Base-by-base conservation (phyloP, 768 basidiomycete genomes). In the Tylopilus vinaceipallidus region DNA sequence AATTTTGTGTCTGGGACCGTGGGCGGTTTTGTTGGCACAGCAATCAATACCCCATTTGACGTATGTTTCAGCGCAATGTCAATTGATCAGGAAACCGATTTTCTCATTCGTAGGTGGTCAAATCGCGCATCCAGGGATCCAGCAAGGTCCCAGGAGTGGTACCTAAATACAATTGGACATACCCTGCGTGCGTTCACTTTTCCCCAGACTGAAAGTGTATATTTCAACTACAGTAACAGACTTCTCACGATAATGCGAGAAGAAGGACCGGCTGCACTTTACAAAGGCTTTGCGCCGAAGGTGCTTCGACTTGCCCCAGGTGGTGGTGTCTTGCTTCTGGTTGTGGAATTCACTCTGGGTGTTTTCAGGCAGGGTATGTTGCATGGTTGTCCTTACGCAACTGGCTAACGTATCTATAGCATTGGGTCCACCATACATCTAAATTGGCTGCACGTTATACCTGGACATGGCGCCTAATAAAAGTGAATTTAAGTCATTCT, bases 261-360 rank as follows among this genome's bases (percentile, higher is more conserved):
- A 73, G 94, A 97, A 67, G 94, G 94, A 23, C 64, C 85, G 2
- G 81, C 71, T 4, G 92, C 94, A 4, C 74, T 97, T 32, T 97
- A 95, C 78, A 95, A 95, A 66, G 94, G 95, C 29, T 99, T 98
- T 69, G 76, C 89, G 14, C 95, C 95, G 24, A 99, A 99, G 69
- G 94, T 97, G 4, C 78, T 98, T 36, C 82, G 95, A 56, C 79
- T 99, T 22, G 95, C 95, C 12, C 95, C 95, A 0, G 95, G 95
- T 37, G 95, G 95, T 43, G 95, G 95, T 66, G 86, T 99, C 12
- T 70, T 99, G 26, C 74, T 99, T 24, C 79, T 99, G 29, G 95
- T 95, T n/a, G 92, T 95, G 16, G 91, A 94, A 68, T 84, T 89
- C 53, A 91, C 89, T 2, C 68, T 93, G 33, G 82, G 78, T 17